phyloP scores from a whole-genome alignment of 768 basidiomycete genomes.

The Cystofilobasidium bisporidii region DNA sequence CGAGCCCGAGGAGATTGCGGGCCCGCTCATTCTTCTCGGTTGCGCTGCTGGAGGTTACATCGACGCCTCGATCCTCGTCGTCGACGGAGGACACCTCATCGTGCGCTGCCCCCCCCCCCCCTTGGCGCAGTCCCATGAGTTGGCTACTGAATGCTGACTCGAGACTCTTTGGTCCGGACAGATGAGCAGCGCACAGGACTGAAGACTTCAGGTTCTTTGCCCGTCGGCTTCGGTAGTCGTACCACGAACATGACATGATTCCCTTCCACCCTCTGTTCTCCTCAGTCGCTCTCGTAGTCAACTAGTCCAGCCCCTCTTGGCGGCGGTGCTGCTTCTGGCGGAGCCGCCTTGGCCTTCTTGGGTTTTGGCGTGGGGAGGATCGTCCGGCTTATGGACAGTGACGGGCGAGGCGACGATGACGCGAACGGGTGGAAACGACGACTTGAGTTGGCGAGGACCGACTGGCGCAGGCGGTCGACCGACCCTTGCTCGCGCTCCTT shows the following conservation, averaged over 20 bases:
- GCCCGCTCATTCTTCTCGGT: background rate
- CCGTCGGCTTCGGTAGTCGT: too few species aligned
- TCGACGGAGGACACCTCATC: constrained; percentile 6
- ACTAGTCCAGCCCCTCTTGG: background rate
- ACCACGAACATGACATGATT: background rate
- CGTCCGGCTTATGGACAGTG: background rate
- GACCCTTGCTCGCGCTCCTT: background rate
- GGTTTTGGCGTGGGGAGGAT: background rate
- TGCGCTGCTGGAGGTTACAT: background rate
- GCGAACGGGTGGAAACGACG: background rate
- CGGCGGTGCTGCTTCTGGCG: background rate
- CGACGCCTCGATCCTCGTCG: background rate
- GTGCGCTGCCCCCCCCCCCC: too few species aligned
- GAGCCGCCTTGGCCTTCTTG: background rate
- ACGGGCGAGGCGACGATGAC: background rate
- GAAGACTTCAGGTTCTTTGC: background rate
- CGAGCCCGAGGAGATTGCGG: constrained; percentile 1
- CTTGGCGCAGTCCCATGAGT: too few species aligned
- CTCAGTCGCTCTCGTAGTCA: background rate
- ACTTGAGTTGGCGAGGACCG: background rate
- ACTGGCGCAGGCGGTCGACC: background rate
- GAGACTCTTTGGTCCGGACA: background rate
- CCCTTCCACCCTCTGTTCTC: background rate
- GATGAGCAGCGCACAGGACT: constrained; percentile 2
- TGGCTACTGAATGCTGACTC: background rate